Base-by-base conservation (phyloP, 1,284 basidiomycete species). In the Malassezia brasiliensis region DNA sequence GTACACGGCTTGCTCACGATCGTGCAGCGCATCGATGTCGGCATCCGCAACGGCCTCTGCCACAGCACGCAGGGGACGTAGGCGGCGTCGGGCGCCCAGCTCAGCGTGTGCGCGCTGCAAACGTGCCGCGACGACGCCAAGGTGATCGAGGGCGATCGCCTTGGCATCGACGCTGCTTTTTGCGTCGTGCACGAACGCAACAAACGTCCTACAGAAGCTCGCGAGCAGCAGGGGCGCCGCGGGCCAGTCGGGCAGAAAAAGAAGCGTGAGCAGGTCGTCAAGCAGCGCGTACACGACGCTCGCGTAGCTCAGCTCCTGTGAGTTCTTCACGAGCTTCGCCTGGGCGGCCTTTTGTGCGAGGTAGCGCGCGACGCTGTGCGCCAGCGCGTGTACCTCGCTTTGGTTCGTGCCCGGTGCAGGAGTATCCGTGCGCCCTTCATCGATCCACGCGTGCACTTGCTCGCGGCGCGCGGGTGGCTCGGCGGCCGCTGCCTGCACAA, bases 221-320 rank as follows among this genome's bases (percentile, higher is more conserved):
- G 65, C 62, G 17, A 74, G 54, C 41, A 94, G 79, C 19, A 94
- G 75, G 37, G 84, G 81, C 1, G 93, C 88, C 7, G 87, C 91
- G 0, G 94, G 93, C 90, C 91, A 98, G 73, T 98, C 93, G 0
- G 93, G 90, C 80, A 87, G 86, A 70, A 87, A 91, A 4, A 96
- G 77, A 4, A 93, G 89, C 14, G 81, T 80, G n/a, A 96, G 79
- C 15, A 96, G 78, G 69, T 98, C 93, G 5, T 83, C 82, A 32
- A 96, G 83, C 12, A 96, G 79, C 60, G 86, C 86, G 67, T 96
- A 90, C 57, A 98, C 85, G 38, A 96, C 88, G 0, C 83, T 79
- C 52, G 88, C 83, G 74, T 93, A 94, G 45, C 60, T 65, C 58
- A 65, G 52, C 22, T 73, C 70, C 14, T 55, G 49, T 17, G 66